Evolutionary conservation across 176 grass and related monocot genomes (phyloP), one percentile per base, ranked within the genome.

Genomic region (Zoysia japonica): DNA sequence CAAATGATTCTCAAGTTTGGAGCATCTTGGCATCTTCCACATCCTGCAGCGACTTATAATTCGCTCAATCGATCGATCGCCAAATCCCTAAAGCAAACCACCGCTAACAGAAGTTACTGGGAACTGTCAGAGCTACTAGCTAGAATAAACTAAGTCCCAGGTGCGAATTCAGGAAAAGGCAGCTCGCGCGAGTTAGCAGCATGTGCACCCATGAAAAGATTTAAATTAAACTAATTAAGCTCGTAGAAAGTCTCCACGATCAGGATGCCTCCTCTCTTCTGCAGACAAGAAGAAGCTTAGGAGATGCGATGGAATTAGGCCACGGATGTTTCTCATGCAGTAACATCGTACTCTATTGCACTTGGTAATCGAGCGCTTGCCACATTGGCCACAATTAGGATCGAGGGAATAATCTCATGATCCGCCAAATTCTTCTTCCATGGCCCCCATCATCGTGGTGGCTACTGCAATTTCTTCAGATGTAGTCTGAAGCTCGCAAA

Each of bases 41-140:
- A 7, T 73, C 51, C 12, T 7, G 19, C 8, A 11, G 55, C 16
- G 65, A 70, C 54, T 64, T 47, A 43, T 73, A 11, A 70, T 28
- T 28, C 28, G 28, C 28, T 28, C 28, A 28, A 28, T 28, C 28
- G 28, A 28, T 28, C 28, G 47, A 53, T 76, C 44, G 65, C 7
- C 64, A 84, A 68, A 88, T 85, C 76, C 81, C 76, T 56, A 13
- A 70, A 75, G 64, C 63, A 43, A 84, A n/a, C 4, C 7, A 9
- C 6, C 38, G 10, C 20, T 38, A 67, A 62, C n/a, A 10, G 67
- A 88, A 88, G 81, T 64, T 80, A 84, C 76, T 42, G 12, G 81
- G 76, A 88, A 80, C 55, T 77, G 11, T n/a, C 28, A 28, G 28
- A 28, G 28, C 28, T 28, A 28, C 28, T 28, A 28, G 28, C 28